These are phyloP conservation scores for Pythium aphanidermatum DNA, from an alignment of 352 stramenopile species.

Conservation along the genomic window DNA sequence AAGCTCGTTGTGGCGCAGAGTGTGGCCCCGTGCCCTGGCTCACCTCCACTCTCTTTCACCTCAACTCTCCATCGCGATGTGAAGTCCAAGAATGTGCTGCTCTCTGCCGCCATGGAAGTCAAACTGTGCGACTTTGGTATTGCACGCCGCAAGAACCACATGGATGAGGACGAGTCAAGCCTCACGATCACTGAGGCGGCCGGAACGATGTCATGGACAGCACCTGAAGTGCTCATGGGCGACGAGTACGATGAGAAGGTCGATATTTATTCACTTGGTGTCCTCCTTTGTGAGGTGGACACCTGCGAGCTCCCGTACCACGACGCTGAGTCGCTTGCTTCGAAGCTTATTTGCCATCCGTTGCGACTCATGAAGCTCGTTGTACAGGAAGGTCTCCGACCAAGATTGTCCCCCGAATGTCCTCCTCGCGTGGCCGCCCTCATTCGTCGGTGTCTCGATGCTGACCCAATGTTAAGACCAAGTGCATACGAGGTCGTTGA, in stretches of 20 bases:
- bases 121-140: slow-evolving; percentile 54
- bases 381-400: slow-evolving; percentile 41
- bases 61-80: slow-evolving; percentile 85
- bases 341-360: slow-evolving; percentile 43
- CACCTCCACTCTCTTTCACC: slow-evolving; percentile 75
- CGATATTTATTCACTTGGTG: slow-evolving; percentile 73
- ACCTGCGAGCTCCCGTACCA: slow-evolving; percentile 67
- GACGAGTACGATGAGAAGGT: slow-evolving; percentile 71
- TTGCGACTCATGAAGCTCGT: slow-evolving; percentile 53
- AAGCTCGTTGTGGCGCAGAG: slow-evolving; percentile 50
- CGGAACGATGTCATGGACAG: slow-evolving; percentile 60
- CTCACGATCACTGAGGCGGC: slow-evolving; percentile 43
- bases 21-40: slow-evolving; percentile 52
- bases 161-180: slow-evolving; percentile 34
- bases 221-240: slow-evolving; percentile 51
- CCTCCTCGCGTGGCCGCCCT: slow-evolving; percentile 54
- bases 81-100: slow-evolving; percentile 86
- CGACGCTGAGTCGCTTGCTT: slow-evolving; percentile 33
- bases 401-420: slow-evolving; percentile 43
- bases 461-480: slow-evolving; percentile 42
- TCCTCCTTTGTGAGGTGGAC: slow-evolving; percentile 68
- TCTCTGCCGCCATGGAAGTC: slow-evolving; percentile 42
- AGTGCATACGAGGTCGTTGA: slow-evolving; percentile 36
- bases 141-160: slow-evolving; percentile 37
- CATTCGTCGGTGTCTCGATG: slow-evolving; percentile 43